These are phyloP conservation scores for Mycena citricolor DNA, from an alignment of 1,284 basidiomycete genomes.

Conservation along the genomic window DNA sequence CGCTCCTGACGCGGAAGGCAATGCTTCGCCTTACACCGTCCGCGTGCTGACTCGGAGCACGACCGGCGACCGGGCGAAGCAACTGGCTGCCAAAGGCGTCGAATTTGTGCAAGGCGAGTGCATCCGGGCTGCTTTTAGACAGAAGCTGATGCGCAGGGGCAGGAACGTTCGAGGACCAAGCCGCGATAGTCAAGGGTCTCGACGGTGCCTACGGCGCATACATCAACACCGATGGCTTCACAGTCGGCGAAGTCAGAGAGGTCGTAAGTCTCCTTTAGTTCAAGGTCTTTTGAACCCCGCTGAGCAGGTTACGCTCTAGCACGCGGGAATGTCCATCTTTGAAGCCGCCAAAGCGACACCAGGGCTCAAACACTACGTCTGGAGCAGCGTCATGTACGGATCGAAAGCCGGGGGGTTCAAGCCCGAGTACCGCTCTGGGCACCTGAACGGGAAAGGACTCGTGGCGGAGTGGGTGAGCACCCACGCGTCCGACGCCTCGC, in stretches of 20 bases:
- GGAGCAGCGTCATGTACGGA: conserved; percentile 37
- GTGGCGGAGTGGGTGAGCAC: conserved; percentile 43
- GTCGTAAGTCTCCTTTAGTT: conserved; percentile 17
- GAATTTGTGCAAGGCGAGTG: conserved; percentile 37
- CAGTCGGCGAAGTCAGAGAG: conserved; percentile 36
- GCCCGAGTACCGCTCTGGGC: conserved; percentile 37
- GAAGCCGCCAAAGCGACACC: conserved; percentile 31
- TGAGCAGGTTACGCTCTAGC: conserved; percentile 9
- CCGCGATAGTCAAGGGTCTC: conserved; percentile 28
- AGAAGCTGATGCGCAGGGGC: not conserved
- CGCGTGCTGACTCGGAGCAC: conserved; percentile 43
- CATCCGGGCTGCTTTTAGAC: not conserved
- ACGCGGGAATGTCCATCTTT: conserved; percentile 37
- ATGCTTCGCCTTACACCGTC: conserved; percentile 38
- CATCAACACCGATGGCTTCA: conserved; percentile 38
- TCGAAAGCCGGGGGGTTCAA: conserved; percentile 36
- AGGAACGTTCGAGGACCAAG: conserved; percentile 31
- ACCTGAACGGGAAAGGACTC: conserved; percentile 44
- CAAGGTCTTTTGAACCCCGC: no score
- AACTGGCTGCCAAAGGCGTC: conserved; percentile 35
- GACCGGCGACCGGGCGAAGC: conserved; percentile 29
- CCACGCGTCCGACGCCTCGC: conserved; percentile 40
- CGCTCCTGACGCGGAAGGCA: conserved; percentile 26
- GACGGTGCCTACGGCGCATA: conserved; percentile 36
- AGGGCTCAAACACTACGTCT: conserved; percentile 38